Conservation (phyloP, 257 asterid species). For the Buddleja alternifolia region DNA sequence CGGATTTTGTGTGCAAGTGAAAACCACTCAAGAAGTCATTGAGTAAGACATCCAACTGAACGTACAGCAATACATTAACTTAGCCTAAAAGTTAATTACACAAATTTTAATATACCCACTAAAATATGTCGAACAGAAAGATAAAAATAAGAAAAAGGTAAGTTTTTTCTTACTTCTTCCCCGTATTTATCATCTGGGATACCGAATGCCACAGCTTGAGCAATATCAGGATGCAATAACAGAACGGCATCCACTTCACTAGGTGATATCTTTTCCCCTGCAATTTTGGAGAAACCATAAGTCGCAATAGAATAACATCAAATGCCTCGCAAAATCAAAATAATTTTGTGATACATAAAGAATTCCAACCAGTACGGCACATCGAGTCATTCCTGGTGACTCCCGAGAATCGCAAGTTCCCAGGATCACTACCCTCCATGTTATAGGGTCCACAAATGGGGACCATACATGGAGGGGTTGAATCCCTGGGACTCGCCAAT, state of each 20-base stretch:
- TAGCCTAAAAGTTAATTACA: no score
- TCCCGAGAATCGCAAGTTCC: no score
- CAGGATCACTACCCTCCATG: no score
- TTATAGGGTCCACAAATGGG: no score
- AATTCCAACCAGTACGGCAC: no score
- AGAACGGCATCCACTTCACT: slow-evolving; percentile 93
- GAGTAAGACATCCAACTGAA: slow-evolving; percentile 24
- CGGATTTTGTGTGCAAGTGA: not conserved
- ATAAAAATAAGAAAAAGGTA: not conserved
- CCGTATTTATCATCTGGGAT: slow-evolving; percentile 98
- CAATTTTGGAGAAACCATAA: slow-evolving; percentile 10
- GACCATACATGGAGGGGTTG: no score
- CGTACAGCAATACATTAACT: no score
- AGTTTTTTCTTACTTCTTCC: slow-evolving; percentile 72
- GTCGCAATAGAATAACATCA: not conserved
- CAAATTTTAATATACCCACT: no score
- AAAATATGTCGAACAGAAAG: not conserved
- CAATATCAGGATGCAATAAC: slow-evolving; percentile 78
- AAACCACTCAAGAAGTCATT: not conserved
- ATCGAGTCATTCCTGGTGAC: no score
- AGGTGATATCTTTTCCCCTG: slow-evolving; percentile 98
- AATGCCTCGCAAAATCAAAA: not conserved
- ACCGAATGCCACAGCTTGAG: slow-evolving; percentile 93
- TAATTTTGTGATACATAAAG: not conserved
- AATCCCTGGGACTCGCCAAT: no score